These are phyloP conservation scores for Candida orba DNA, from an alignment of 805 yeast species.

Conservation along the genomic window DNA sequence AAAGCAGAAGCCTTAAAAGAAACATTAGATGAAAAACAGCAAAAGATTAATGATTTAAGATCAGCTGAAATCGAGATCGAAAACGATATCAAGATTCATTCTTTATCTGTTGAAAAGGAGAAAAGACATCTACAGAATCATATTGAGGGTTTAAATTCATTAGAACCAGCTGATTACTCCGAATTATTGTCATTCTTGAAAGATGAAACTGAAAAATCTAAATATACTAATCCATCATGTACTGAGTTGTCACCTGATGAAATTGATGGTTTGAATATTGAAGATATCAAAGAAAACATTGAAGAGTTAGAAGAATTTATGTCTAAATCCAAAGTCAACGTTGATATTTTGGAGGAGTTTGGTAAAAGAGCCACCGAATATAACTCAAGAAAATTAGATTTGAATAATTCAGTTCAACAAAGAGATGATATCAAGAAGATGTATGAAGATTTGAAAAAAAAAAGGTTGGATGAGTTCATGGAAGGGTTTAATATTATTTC, in stretches of 20 bases:
- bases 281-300: conserved; percentile 43
- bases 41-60: conserved; percentile 47
- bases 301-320: conserved; percentile 48
- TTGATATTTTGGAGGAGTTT: conserved; percentile 72
- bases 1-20: conserved; percentile 36
- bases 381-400: conserved; percentile 51
- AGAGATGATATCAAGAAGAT: conserved; percentile 58
- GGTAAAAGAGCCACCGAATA: conserved; percentile 60
- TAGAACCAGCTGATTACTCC: conserved; percentile 48
- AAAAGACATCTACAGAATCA: conserved; percentile 28
- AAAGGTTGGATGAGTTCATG: conserved; percentile 84
- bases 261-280: conserved; percentile 39
- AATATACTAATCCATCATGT: conserved; percentile 24
- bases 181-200: conserved; percentile 17
- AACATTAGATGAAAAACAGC: conserved; percentile 32
- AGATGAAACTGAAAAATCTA: conserved; percentile 25
- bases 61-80: conserved; percentile 62
- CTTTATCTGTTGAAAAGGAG: conserved; percentile 33
- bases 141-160: conserved; percentile 30
- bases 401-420: conserved; percentile 57
- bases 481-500: conserved; percentile 85
- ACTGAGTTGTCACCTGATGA: conserved; percentile 45
- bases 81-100: conserved; percentile 54
- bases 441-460: conserved; percentile 64
- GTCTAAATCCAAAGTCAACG: conserved; percentile 53